A percentile compares a stretch with the other conserved stretches of the same genome.
phyloP scores from a whole-genome alignment of 2,329 filamentous ascomycete genomes.

The Penicillium sp. region DNA sequence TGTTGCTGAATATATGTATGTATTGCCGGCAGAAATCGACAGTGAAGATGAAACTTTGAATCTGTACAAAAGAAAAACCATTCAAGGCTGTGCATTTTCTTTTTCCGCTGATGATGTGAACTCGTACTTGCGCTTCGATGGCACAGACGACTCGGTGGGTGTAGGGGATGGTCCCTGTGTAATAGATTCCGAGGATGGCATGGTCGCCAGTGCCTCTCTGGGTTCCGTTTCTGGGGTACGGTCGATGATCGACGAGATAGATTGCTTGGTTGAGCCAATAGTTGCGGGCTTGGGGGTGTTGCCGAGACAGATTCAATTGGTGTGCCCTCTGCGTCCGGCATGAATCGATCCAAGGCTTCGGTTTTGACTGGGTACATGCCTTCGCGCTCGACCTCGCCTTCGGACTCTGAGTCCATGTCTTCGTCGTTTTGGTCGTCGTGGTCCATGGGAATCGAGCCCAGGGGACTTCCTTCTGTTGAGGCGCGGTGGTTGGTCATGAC shows the following conservation, averaged over 20 bases:
- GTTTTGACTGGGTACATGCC: slow-evolving; percentile 31
- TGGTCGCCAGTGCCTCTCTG: slow-evolving; percentile 24
- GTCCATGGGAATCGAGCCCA: slow-evolving; percentile 31
- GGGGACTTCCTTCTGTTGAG: slow-evolving; percentile 38
- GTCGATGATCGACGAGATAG: slow-evolving; percentile 43
- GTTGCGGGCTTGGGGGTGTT: slow-evolving; percentile 18
- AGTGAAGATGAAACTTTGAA: slow-evolving; percentile 15
- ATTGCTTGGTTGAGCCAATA: slow-evolving; percentile 39
- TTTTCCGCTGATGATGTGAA: slow-evolving; percentile 22
- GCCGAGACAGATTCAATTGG: slow-evolving; percentile 10
- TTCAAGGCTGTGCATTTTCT: slow-evolving; percentile 26
- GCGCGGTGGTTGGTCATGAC: slow-evolving; percentile 32
- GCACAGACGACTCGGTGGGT: slow-evolving; percentile 18
- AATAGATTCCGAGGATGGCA: slow-evolving; percentile 24
- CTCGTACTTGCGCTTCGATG: slow-evolving; percentile 25
- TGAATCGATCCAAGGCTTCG: slow-evolving; percentile 26
- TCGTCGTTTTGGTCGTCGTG: slow-evolving; percentile 32
- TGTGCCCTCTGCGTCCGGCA: slow-evolving; percentile 18
- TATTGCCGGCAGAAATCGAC: slow-evolving; percentile 4
- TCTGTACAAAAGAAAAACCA: slow-evolving; percentile 18
- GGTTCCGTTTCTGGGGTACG: slow-evolving; percentile 29
- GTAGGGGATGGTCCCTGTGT: slow-evolving; percentile 17
- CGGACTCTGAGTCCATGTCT: slow-evolving; percentile 33
- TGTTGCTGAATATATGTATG: slow-evolving; percentile 2
- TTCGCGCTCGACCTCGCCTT: slow-evolving; percentile 26